Conservation (phyloP, 495 filamentous ascomycete species). For the Podospora australis region DNA sequence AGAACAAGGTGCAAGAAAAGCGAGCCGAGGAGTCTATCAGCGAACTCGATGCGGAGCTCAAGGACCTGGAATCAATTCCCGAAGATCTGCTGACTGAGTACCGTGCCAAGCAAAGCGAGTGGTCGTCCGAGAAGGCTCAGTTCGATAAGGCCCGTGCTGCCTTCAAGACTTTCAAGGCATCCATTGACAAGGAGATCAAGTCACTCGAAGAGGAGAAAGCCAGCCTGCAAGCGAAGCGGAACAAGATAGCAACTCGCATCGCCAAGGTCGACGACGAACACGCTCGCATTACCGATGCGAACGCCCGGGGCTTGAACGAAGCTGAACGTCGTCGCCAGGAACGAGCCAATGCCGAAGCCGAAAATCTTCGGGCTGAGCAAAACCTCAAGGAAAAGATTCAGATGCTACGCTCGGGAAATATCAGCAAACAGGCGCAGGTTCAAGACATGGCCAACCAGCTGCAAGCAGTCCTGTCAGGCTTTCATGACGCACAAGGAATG, state of each 20-base stretch:
- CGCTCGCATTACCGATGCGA: conserved; percentile 69
- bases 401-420: conserved; percentile 28
- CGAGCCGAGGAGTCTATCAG: conserved; percentile 66
- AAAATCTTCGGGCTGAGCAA: conserved; percentile 53
- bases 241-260: conserved; percentile 69
- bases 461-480: conserved; percentile 34
- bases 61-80: conserved; percentile 60
- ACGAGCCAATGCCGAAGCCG: conserved; percentile 57
- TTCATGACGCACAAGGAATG: conserved; percentile 26
- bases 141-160: conserved; percentile 55
- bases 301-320: conserved; percentile 67
- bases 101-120: conserved; percentile 52
- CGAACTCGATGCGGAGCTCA: conserved; percentile 57
- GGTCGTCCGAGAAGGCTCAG: conserved; percentile 55
- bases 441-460: conserved; percentile 33
- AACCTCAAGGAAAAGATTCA: conserved; percentile 33
- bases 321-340: conserved; percentile 65
- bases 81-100: conserved; percentile 58
- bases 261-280: conserved; percentile 72
- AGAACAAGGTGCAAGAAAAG: conserved; percentile 73
- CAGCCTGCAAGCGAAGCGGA: conserved; percentile 63
- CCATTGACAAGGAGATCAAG: conserved; percentile 58
- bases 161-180: conserved; percentile 54
- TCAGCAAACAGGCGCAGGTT: conserved; percentile 37
- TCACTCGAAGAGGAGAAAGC: conserved; percentile 59